Base-by-base conservation (phyloP, 2,329 filamentous ascomycete genomes). In the Trichoderma aggressivum region DNA sequence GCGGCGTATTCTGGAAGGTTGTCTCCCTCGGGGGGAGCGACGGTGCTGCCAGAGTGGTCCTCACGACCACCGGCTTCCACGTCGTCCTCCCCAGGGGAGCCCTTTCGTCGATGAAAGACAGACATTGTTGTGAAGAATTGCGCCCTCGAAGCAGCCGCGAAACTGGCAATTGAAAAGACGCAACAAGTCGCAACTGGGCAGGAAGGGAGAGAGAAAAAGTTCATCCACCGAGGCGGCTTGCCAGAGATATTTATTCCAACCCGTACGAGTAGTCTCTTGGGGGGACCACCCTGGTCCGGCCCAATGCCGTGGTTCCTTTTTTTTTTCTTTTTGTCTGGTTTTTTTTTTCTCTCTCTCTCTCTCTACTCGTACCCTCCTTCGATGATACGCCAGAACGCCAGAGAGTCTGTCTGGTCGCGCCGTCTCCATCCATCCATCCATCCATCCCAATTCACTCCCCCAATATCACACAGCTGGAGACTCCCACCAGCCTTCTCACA, bases 71-170 rank as follows among this genome's bases (percentile, higher is more conserved):
- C 66, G 66, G 66, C 56, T 28, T 69, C 66, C 26, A 69, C 56
- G 30, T 69, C 66, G 2, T 47, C 66, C 66, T 60, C 66, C 56
- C 58, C 66, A 28, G 63, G 47, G 63, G 50, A 39, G 30, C 55
- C 66, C 39, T 69, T 69, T 18, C 39, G 66, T 34, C 66, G 66
- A 36, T 69, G 66, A 53, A 69, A 69, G 56, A 60, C 66, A 61
- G 66, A 69, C 66, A 69, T 69, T 69, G 66, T 69, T 69, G 66
- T 24, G 66, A 69, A 69, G 66, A 69, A 56, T 61, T 69, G 66
- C 66, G 56, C 66, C 58, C 56, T 69, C 66, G 56, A 69, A 69
- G 66, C 66, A 60, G 66, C 66, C 66, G 66, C 56, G 66, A 60
- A 69, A 69, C 56, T 69, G 66, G 66, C 66, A 61, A 69, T 60